Evolutionary conservation across 768 basidiomycete species (phyloP).

Genomic region (Sporobolomyces pararoseus): DNA sequence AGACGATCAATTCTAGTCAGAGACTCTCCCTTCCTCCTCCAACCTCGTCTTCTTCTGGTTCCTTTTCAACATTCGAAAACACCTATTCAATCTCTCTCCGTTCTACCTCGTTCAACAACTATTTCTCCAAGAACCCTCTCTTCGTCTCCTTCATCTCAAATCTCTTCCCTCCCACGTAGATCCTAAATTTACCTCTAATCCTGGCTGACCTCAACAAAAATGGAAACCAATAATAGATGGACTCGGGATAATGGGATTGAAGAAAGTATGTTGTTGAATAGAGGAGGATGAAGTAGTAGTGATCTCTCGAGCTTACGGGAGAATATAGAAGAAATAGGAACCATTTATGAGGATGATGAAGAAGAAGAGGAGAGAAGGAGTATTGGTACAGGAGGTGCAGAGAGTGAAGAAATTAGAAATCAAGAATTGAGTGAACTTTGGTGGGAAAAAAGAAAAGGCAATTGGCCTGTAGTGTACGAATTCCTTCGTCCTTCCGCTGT

Average conservation of each 20-base stretch:
- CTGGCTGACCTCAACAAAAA: constrained; percentile 90
- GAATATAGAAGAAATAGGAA: too few relatives aligned
- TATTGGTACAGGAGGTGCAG: too few relatives aligned
- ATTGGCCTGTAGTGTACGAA: constrained; percentile 90
- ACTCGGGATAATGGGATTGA: constrained; percentile 80
- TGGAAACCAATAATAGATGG: constrained; percentile 75
- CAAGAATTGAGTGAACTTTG: constrained; percentile 53
- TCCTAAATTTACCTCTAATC: constrained; percentile 99
- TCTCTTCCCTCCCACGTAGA: constrained; percentile 77
- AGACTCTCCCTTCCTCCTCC: too few relatives aligned
- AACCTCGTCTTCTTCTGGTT: background rate
- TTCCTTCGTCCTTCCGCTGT: constrained; percentile 87
- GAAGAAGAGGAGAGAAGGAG: too few relatives aligned
- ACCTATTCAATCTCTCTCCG: background rate
- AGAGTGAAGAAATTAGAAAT: constrained; percentile 49
- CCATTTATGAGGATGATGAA: too few relatives aligned
- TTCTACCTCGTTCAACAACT: background rate
- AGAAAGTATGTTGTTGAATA: constrained; percentile 77
- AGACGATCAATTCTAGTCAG: too few relatives aligned
- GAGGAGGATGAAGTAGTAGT: constrained; percentile 61
- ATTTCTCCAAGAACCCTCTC: too few relatives aligned
- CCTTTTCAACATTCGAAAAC: too few relatives aligned
- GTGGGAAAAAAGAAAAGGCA: constrained; percentile 59
- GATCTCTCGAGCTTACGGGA: too few relatives aligned
- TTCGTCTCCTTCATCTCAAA: constrained; percentile 47